phyloP scores from a whole-genome alignment of 352 stramenopile genomes.

The Pythium folliculosum region DNA sequence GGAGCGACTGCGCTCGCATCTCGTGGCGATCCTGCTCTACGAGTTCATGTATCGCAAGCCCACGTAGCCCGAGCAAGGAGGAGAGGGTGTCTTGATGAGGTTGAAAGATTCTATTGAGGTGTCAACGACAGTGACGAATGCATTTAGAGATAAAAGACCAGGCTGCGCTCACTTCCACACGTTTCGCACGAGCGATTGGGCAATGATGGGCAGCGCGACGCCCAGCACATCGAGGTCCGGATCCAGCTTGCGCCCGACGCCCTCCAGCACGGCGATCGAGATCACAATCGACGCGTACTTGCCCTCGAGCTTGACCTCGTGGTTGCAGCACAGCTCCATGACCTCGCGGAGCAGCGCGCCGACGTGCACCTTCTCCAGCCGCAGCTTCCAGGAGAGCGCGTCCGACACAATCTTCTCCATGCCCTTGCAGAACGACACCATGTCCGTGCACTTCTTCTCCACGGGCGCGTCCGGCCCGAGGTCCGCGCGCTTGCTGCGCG shows the following conservation, averaged over 20 bases:
- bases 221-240: conserved; percentile 89
- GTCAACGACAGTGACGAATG: not conserved
- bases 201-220: conserved; percentile 91
- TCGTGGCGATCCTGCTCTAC: conserved; percentile 76
- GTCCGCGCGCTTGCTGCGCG: conserved; percentile 55
- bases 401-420: conserved; percentile 78
- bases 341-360: conserved; percentile 71
- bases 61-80: not conserved
- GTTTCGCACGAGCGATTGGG: conserved; percentile 91
- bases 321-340: conserved; percentile 89
- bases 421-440: conserved; percentile 68
- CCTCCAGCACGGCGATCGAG: conserved; percentile 94
- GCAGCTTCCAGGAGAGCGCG: conserved; percentile 60
- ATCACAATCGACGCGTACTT: conserved; percentile 95
- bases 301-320: conserved; percentile 93
- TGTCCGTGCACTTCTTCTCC: conserved; percentile 65
- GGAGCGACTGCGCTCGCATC: conserved; percentile 66
- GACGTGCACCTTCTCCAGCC: conserved; percentile 76
- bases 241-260: conserved; percentile 88
- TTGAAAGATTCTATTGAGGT: conserved; percentile 1
- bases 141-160: not conserved
- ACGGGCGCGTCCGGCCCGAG: conserved; percentile 27
- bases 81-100: not conserved
- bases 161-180: conserved; percentile 19
- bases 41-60: conserved; percentile 63